Evolutionary conservation across 2,329 filamentous ascomycete species (phyloP).

Genomic region (Fusarium duplospermum): DNA sequence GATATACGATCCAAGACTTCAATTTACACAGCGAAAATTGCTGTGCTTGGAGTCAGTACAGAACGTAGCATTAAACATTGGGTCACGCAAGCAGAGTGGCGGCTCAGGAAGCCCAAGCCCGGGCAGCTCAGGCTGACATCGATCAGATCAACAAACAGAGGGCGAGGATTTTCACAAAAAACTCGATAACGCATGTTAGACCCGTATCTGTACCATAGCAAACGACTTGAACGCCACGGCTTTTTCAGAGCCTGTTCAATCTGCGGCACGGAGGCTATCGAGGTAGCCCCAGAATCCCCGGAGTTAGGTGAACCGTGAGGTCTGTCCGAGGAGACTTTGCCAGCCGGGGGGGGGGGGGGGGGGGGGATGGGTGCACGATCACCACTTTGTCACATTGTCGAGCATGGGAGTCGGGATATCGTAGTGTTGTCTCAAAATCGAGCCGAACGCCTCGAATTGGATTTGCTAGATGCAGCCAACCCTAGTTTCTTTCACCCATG

Average conservation of each 20-base stretch:
- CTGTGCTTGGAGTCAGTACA: no score
- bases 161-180: conserved; percentile 8
- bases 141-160: neutral
- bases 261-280: conserved; percentile 70
- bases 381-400: conserved; percentile 47
- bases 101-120: neutral
- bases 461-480: conserved; percentile 58
- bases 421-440: conserved; percentile 56
- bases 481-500: conserved; percentile 54
- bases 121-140: neutral
- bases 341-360: conserved; percentile 60
- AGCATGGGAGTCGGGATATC: conserved; percentile 41
- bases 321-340: conserved; percentile 66
- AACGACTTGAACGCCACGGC: conserved; percentile 66
- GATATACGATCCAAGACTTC: neutral
- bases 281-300: conserved; percentile 67
- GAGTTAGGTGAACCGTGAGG: conserved; percentile 50
- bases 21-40: neutral
- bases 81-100: neutral
- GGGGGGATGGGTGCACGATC: conserved; percentile 38
- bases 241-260: conserved; percentile 70
- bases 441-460: conserved; percentile 61
- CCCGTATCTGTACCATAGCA: conserved; percentile 76
- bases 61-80: neutral
- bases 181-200: conserved; percentile 59